A percentile compares a stretch with the other conserved stretches of the same genome.
phyloP scores from a whole-genome alignment of 2,329 filamentous ascomycete species.

The Fusarium decemcellulare region DNA sequence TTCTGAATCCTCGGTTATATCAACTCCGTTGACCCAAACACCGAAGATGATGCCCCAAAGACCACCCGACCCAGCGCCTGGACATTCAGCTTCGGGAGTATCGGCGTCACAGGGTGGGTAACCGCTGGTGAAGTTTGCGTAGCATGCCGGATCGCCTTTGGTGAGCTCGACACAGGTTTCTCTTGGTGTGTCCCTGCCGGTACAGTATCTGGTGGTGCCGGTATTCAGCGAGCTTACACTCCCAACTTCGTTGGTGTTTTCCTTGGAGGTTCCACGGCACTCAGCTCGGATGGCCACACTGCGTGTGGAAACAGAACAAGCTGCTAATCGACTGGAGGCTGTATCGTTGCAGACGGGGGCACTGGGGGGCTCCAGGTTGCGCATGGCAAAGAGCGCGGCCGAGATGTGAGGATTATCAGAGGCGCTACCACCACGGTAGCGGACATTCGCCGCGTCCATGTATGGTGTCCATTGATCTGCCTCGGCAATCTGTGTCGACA shows the following conservation, averaged over 20 bases:
- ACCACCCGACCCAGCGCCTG: not conserved
- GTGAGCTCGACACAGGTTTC: not conserved
- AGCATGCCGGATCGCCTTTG: constrained; percentile 9
- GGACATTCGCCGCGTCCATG: constrained; percentile 5
- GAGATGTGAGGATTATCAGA: not conserved
- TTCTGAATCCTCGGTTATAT: not conserved
- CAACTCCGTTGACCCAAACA: constrained; percentile 22
- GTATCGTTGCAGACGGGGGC: constrained; percentile 6
- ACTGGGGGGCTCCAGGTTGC: constrained; percentile 13
- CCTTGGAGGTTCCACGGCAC: not conserved
- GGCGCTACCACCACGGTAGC: constrained; percentile 4
- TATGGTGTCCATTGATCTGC: constrained; percentile 8
- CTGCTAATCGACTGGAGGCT: too few species aligned
- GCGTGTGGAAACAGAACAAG: too few species aligned
- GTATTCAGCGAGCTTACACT: not conserved
- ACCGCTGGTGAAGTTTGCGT: constrained; percentile 17
- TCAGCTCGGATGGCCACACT: not conserved
- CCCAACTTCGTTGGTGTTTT: not conserved
- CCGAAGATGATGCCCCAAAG: constrained; percentile 23
- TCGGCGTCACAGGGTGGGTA: constrained; percentile 7
- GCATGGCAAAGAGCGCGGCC: constrained; percentile 8
- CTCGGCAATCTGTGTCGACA: not conserved
- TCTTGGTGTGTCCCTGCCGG: not conserved
- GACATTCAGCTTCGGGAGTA: too few species aligned
- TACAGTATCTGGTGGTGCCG: not conserved